Percentiles rank a stretch among this genome's conserved stretches.
phyloP scores from a whole-genome alignment of 75 land plant genomes.

The Pseudotsuga menziesii region DNA sequence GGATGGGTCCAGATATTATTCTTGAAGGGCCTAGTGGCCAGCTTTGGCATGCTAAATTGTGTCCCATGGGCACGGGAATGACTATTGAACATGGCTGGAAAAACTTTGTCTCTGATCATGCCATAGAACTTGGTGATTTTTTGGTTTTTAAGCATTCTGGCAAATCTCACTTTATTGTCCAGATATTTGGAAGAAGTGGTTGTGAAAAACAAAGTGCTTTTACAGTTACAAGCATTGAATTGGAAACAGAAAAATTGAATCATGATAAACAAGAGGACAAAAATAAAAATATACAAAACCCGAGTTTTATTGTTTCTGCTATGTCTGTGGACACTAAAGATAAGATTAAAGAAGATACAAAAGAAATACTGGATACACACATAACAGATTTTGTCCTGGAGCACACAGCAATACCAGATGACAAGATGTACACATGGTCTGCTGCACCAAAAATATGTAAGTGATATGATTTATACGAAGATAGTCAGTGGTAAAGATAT shows the following conservation, averaged over 20 bases:
- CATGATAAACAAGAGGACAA: background rate
- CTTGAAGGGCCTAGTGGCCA: conserved; percentile 10
- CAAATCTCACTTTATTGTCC: conserved; percentile 6
- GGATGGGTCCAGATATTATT: conserved; percentile 8
- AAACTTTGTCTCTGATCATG: conserved; percentile 3
- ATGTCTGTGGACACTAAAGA: background rate
- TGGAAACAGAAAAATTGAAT: background rate
- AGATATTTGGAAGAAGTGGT: conserved; percentile 12
- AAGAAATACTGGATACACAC: background rate
- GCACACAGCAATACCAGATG: background rate
- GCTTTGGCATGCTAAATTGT: conserved; percentile 4
- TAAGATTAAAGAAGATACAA: background rate
- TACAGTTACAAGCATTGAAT: background rate
- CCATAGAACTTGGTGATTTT: conserved; percentile 7
- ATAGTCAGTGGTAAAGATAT: background rate
- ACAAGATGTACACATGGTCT: background rate
- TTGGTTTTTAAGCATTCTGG: conserved; percentile 7
- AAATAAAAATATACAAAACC: background rate
- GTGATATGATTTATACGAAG: background rate
- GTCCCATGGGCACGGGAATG: background rate
- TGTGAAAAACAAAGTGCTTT: conserved; percentile 9
- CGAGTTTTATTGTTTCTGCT: background rate
- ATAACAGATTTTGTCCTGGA: background rate
- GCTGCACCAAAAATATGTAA: background rate
- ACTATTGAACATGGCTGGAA: conserved; percentile 9